Evolutionary conservation across 129 eudicot species (phyloP), one percentile per base, ranked within the genome.

Genomic region (Dittrichia graveolens): DNA sequence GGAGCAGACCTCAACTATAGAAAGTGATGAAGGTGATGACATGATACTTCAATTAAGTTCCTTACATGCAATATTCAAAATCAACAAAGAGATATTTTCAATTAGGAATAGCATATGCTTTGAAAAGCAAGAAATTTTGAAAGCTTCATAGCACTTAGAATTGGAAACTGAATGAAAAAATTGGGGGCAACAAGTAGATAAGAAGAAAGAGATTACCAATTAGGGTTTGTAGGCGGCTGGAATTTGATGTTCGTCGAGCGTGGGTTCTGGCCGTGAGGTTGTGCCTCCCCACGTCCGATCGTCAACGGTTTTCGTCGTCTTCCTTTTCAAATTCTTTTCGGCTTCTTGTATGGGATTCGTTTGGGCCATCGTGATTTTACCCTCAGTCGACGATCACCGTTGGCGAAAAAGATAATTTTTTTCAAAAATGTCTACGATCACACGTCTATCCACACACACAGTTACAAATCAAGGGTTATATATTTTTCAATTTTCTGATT

Each of bases 231-330:
- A 46, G 5, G 67, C 6, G 31, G 5, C 13, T 71, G 49, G 52
- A 55, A 40, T 2, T 57, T 70, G 75, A 54, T 54, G 19, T 71
- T 71, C 14, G 46, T 59, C 76, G 76, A 58, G 67, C 76, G 76
- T 72, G 76, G 76, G 76, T 31, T 70, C 47, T 70, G 65, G 72
- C 70, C 54, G 70, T 63, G 38, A 63, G 11, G 47, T 44, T 41
- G 54, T 34, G 65, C 67, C 76, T 71, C 76, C 76, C 76, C 76
- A 71, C 76, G 76, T 31, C 58, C 76, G 76, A 34, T 72, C 37
- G 68, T 72, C 68, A 45, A 72, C 58, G 11, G 76, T 34, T 44
- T 56, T 45, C 31, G 31, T 44, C 31, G 43, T 24, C 1, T 57
- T 72, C 57, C 64, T 69, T 39, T 52, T 34, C 59, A 67, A 67